These are phyloP conservation scores for Colletotrichum karsti DNA, from an alignment of 2,329 filamentous ascomycete genomes.

Conservation along the genomic window DNA sequence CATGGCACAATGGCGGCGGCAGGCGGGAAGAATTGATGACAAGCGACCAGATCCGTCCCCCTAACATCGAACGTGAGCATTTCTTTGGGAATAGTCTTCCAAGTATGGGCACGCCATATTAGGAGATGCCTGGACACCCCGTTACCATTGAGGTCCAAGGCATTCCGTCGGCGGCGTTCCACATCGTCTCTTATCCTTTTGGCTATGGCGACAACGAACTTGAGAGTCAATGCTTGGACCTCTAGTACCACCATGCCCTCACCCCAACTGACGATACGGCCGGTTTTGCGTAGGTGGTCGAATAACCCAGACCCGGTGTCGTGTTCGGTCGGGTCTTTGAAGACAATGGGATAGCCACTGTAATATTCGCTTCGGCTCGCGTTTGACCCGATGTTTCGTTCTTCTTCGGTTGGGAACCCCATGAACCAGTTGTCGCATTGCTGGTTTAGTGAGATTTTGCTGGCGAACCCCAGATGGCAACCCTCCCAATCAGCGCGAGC, in stretches of 20 bases:
- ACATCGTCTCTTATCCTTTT: no score
- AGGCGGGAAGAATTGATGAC: neutral
- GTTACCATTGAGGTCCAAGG: neutral
- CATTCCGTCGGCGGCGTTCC: neutral
- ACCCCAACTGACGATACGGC: conserved; percentile 8
- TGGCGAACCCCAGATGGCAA: neutral
- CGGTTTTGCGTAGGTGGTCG: neutral
- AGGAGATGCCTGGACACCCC: neutral
- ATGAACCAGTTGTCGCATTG: conserved; percentile 20
- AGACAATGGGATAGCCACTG: neutral
- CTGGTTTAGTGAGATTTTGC: neutral
- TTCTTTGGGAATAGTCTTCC: neutral
- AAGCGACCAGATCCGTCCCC: neutral
- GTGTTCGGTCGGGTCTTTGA: neutral
- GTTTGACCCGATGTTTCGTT: neutral
- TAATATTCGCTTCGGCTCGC: neutral
- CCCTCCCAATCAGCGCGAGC: conserved; percentile 1
- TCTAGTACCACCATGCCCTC: conserved; percentile 15
- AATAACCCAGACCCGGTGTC: neutral
- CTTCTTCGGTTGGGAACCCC: neutral
- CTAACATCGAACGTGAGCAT: neutral
- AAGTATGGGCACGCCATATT: neutral
- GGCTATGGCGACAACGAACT: no score
- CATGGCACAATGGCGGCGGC: neutral
- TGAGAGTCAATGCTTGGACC: conserved; percentile 1